Evolutionary conservation across 768 basidiomycete genomes (phyloP), one percentile per base, ranked within the genome.

Genomic region (Calocybe gangraenosa): DNA sequence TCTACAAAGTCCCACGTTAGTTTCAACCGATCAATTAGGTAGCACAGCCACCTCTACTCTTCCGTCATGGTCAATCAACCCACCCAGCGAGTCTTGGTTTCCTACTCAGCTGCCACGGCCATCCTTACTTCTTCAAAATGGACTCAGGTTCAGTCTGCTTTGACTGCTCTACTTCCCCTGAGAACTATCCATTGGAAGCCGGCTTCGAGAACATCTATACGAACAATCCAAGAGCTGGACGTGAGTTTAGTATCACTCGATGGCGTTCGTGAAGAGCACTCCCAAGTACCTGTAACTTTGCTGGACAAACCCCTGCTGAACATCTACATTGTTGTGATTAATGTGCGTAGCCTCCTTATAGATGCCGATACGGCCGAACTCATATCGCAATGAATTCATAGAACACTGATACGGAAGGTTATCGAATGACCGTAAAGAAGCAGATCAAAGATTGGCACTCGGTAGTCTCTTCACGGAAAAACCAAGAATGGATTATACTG

Each of bases 141-240:
- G 82, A 75, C 69, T 47, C 84, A 87, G 59, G 74, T 89, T 20
- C 71, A 79, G 49, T 63, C 69, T 14, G 78, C 84, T 2, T 66
- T 92, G 25, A 62, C 70, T n/a, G 75, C 80, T 1, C 88, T 87
- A 54, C 65, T 90, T 5, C 96, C 96, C 0, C 70, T 99, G 42
- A 81, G 85, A 40, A 94, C 86, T 65, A 77, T 98, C 20, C 91
- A 97, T 64, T 97, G 96, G 94, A 94, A 89, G 63, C 77, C 87
- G 14, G 57, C 76, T 3, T 78, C 82, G 2, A 73, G 84, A 34
- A 74, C 85, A 3, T 79, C 79, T 13, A 70, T 93, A 34, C 78
- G 87, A 51, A 96, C 92, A 0, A 91, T 99, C 40, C 92, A 93
- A 58, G 84, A 91, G 53, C 75, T 97, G n/a, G 74, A 84, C 49